Percentiles rank a stretch among this genome's conserved stretches.
Conservation (phyloP, 441 rosid genomes). For the Adansonia gregorii region DNA sequence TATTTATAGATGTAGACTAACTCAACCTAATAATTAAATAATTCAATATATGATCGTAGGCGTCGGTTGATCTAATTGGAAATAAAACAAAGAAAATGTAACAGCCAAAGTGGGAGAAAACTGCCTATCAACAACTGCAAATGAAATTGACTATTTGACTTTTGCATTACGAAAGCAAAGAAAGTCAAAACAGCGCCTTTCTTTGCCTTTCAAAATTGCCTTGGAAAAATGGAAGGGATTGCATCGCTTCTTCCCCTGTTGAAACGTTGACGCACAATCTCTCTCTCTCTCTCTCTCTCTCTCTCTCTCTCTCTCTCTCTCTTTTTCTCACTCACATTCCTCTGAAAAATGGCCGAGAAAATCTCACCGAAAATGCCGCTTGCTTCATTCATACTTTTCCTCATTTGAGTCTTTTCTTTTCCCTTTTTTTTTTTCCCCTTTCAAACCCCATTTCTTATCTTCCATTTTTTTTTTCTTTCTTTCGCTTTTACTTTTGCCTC, state of each 20-base stretch:
- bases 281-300: neutral
- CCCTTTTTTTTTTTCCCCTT: neutral
- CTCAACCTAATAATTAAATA: too few species aligned
- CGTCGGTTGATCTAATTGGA: too few species aligned
- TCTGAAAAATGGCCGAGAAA: conserved; percentile 19
- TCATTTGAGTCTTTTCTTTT: neutral
- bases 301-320: neutral
- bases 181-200: neutral
- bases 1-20: too few species aligned
- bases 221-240: neutral
- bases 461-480: neutral
- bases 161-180: neutral
- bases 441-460: neutral
- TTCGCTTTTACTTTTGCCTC: neutral
- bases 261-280: neutral
- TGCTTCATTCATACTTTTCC: conserved; percentile 9
- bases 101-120: neutral
- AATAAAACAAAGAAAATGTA: neutral
- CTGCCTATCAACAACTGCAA: neutral
- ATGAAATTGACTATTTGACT: neutral
- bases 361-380: conserved; percentile 4
- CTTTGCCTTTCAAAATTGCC: neutral
- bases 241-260: neutral
- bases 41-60: too few species aligned
- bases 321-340: neutral